Conservation (phyloP, 2,329 filamentous ascomycete genomes). For the Pseudogymnoascus sp. region DNA sequence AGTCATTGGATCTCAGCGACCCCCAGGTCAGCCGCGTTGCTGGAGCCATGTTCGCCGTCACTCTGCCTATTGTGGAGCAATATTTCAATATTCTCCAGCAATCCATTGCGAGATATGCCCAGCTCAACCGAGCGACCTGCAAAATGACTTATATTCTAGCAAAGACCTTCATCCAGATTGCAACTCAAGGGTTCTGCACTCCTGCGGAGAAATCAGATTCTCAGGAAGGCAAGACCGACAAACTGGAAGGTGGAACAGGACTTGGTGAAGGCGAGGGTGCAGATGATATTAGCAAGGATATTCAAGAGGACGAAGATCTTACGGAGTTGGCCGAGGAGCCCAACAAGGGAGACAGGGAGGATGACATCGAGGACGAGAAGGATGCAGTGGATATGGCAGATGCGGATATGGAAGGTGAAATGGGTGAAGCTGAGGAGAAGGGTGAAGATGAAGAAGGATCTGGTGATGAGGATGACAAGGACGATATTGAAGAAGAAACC, state of each 20-base stretch:
- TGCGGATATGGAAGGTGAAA: slow-evolving; percentile 83
- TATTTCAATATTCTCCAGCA: slow-evolving; percentile 59
- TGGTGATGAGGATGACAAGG: slow-evolving; percentile 56
- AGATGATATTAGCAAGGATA: slow-evolving; percentile 96
- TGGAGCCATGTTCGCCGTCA: slow-evolving; percentile 51
- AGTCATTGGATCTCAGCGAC: slow-evolving; percentile 38
- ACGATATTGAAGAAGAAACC: slow-evolving; percentile 83
- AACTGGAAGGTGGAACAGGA: slow-evolving; percentile 85
- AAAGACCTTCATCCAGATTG: slow-evolving; percentile 71
- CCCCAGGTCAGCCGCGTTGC: slow-evolving; percentile 38
- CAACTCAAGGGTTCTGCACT: slow-evolving; percentile 82
- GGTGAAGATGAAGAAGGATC: slow-evolving; percentile 56
- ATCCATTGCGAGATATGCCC: slow-evolving; percentile 50
- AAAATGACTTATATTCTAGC: slow-evolving; percentile 70
- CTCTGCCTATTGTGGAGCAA: slow-evolving; percentile 67
- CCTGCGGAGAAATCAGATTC: slow-evolving; percentile 74
- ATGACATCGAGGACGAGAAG: slow-evolving; percentile 69
- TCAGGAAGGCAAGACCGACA: slow-evolving; percentile 62
- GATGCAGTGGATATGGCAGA: slow-evolving; percentile 90
- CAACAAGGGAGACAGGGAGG: slow-evolving; percentile 48
- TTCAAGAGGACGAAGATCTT: slow-evolving; percentile 87
- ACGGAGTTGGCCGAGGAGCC: slow-evolving; percentile 84
- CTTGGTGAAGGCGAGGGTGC: slow-evolving; percentile 91
- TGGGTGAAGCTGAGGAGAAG: slow-evolving; percentile 60
- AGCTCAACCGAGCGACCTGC: slow-evolving; percentile 63